Evolutionary conservation across 2,329 filamentous ascomycete genomes (phyloP), one percentile per base, ranked within the genome.

Genomic region (Pseudogymnoascus sp.): DNA sequence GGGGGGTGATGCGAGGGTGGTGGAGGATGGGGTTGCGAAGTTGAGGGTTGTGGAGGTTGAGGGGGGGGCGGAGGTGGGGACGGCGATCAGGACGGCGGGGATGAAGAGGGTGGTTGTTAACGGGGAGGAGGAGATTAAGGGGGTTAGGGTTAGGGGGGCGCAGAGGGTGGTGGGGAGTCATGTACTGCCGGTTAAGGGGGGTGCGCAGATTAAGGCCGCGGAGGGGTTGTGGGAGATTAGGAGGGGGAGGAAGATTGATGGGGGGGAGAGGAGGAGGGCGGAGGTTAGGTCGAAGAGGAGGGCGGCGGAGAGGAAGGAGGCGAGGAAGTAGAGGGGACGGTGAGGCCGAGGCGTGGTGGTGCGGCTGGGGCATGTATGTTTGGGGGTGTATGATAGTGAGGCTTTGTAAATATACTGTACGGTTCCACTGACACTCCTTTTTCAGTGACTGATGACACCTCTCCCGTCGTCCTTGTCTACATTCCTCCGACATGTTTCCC

Each of bases 181-280:
- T 71, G 84, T 92, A 5, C 80, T 88, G 73, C 85, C 86, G 4
- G 73, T 93, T 28, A 87, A 89, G 75, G 84, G 84, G 1, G 78
- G 78, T 36, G 90, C 88, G 10, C 80, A 82, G 62, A 81, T 98
- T 69, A 81, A 82, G 67, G 83, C 90, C 21, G 85, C 87, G 64
- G 93, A 97, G 75, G 92, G 93, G 8, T 89, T 98, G 80, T 98
- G 93, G 95, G 93, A 98, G 80, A 82, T 92, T 72, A 88, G 84
- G 74, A 84, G 88, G 71, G 93, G 95, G 28, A 86, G 86, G 73
- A 98, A 98, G 87, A 88, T 99, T 69, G 93, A 98, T 77, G 95
- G 95, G 73, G 95, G 95, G 81, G 95, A 99, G 82, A 87, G 95
- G 76, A 85, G 95, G 77, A 87, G 85, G 75, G 90, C 89, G 14